Evolutionary conservation across 176 grass and related monocot genomes (phyloP), one percentile per base, ranked within the genome.

Genomic region (Raddia guianensis): DNA sequence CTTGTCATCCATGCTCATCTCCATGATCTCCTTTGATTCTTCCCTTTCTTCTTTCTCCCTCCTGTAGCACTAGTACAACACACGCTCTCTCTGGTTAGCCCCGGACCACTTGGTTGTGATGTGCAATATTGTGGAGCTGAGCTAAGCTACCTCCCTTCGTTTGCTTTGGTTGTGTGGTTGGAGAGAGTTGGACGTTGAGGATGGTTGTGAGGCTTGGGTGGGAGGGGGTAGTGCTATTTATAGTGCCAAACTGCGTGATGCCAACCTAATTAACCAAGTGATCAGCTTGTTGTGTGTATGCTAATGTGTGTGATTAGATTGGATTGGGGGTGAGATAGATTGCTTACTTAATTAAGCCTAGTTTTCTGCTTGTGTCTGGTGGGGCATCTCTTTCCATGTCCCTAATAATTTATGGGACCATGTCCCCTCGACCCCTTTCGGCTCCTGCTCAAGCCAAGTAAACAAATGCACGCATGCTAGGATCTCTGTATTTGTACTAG

Each of bases 1-100:
- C 74, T 83, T 83, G 78, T 83, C 83, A 3, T 86, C 83, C 90
- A 86, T 76, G 70, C 56, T 72, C 75, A 76, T 83, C 79, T 92
- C 90, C 90, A 80, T 27, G 27, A 27, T 82, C 66, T 53, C 49
- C 21, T 2, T 1, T 8, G 3, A 27, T 27, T 27, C 49, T 72
- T 47, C 19, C 7, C 19, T n/a, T n/a, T 18, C 3, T 20, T 1
- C 9, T 80, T 50, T 65, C 21, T 2, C 15, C 47, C 20, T 59
- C 62, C 19, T 50, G 9, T 8, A 34, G 21, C 16, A 33, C 47
- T 40, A 40, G 37, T 19, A 42, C 47, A 16, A 2, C 12, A 15
- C 8, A 55, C n/a, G 7, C 3, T 32, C 8, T 12, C 47, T 33
- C 12, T 71, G 3, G 12, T 5, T 35, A 10, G 7, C 3, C 60